Evolutionary conservation across 495 filamentous ascomycete genomes (phyloP).

Genomic region (Daldinia vernicosa): DNA sequence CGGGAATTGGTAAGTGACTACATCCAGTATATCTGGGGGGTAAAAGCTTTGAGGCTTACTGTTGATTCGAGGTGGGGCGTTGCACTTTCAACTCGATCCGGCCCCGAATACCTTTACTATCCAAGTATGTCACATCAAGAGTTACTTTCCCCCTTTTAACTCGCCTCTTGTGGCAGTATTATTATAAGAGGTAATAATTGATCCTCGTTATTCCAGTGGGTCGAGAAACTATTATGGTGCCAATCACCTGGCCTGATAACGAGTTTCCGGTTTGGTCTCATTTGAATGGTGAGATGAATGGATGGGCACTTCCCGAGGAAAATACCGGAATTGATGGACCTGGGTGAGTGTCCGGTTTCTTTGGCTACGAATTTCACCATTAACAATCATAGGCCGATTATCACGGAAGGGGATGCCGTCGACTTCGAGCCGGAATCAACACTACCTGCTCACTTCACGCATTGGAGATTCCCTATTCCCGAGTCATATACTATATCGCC

Average conservation of each 20-base stretch:
- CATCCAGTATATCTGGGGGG: neutral
- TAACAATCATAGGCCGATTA: constrained; percentile 46
- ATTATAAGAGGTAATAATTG: neutral
- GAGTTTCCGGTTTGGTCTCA: constrained; percentile 54
- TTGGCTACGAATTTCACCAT: neutral
- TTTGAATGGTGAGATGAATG: constrained; percentile 56
- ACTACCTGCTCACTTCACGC: constrained; percentile 57
- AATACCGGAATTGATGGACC: constrained; percentile 45
- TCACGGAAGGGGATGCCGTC: constrained; percentile 51
- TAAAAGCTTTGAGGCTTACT: neutral
- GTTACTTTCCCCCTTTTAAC: neutral
- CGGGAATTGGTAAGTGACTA: constrained; percentile 60
- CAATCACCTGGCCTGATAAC: constrained; percentile 59
- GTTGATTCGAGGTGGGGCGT: constrained; percentile 49
- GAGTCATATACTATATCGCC: constrained; percentile 56
- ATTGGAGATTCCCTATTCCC: constrained; percentile 58
- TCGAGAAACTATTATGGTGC: constrained; percentile 64
- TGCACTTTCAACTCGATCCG: constrained; percentile 58
- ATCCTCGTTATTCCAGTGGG: constrained; percentile 51
- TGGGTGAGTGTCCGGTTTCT: constrained; percentile 42
- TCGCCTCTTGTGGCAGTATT: neutral
- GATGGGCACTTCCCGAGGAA: constrained; percentile 51
- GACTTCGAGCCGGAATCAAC: constrained; percentile 50
- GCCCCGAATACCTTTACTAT: constrained; percentile 57
- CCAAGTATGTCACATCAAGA: constrained; percentile 46